A percentile compares a stretch with the other conserved stretches of the same genome.
phyloP scores from a whole-genome alignment of 148 eudicot genomes.

The Linanthus parryae region DNA sequence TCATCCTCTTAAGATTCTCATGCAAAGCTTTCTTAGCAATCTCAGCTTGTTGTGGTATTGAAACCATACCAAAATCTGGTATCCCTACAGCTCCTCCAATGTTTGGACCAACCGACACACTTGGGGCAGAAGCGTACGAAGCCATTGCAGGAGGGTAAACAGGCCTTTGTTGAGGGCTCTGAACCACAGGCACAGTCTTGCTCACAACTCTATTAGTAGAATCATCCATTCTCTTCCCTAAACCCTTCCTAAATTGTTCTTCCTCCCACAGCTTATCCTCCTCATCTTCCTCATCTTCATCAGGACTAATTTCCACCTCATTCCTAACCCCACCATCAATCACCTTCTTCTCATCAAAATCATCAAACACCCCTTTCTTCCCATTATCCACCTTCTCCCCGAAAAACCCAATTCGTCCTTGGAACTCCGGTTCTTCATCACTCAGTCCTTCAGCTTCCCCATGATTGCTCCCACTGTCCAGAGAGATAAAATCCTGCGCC shows the following conservation, averaged over 20 bases:
- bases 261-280: conserved; percentile 95
- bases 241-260: conserved; percentile 83
- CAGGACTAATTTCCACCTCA: conserved; percentile 18
- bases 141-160: conserved; percentile 17
- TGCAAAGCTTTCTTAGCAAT: conserved; percentile 71
- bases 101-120: conserved; percentile 24
- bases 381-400: conserved; percentile 45
- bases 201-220: conserved; percentile 35
- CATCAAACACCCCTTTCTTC: conserved; percentile 77
- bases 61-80: conserved; percentile 39
- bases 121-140: conserved; percentile 26
- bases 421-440: conserved; percentile 95
- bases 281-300: conserved; percentile 69
- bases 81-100: conserved; percentile 50
- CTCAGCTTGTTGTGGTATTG: conserved; percentile 78
- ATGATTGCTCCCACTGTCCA: conserved; percentile 86
- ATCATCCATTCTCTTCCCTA: conserved; percentile 90
- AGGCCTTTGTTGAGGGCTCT: conserved; percentile 34
- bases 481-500: conserved; percentile 72
- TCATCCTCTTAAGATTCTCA: conserved; percentile 65
- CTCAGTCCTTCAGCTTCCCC: conserved; percentile 93
- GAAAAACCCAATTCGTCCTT: conserved; percentile 63
- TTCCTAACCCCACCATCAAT: conserved; percentile 1
- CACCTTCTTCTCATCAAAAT: conserved; percentile 40
- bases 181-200: conserved; percentile 28